Evolutionary conservation across 768 basidiomycete species (phyloP), one percentile per base, ranked within the genome.

Genomic region (Gloeostereum incarnatum): DNA sequence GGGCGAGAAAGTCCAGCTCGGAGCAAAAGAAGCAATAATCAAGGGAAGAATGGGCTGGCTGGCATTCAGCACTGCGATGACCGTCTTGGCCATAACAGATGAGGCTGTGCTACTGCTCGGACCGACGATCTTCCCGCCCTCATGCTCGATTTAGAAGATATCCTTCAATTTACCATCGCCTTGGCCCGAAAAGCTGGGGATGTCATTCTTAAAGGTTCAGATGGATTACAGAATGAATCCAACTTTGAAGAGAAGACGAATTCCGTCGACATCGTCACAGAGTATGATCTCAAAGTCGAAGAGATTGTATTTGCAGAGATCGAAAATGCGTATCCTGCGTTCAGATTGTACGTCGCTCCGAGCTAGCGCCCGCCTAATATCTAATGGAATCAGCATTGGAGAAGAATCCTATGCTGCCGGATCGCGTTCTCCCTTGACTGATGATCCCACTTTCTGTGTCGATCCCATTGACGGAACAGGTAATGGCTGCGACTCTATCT

Each of bases 381-480:
- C 17, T 18, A 25, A 5, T 5, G 30, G 32, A 31, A 41, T 14
- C 37, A 92, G 89, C 59, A 88, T 97, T 42, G 94, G 94, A 41
- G 94, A 99, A 54, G 94, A 97, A 61, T 85, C 85, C 0, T 92
- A 84, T 48, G 78, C 88, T 7, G 69, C 81, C 4, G 88, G 88
- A n/a, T 56, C 68, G 41, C 68, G 74, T 21, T 68, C 71, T 16
- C 68, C 78, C 9, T 59, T 94, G 40, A 89, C 87, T 1, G 85
- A 96, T 49, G 79, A 78, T 22, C 91, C 92, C 4, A 97, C 93
- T 0, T 99, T 86, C 65, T 96, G 93, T 50, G 87, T 94, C 30
- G 93, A 97, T 56, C 93, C 93, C 22, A 96, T 96, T 41, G 92
- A n/a, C n/a, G n/a, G n/a, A n/a, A n/a, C n/a, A n/a, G n/a, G n/a